Conservation (phyloP, 441 rosid species). For the Mallotus japonicus region DNA sequence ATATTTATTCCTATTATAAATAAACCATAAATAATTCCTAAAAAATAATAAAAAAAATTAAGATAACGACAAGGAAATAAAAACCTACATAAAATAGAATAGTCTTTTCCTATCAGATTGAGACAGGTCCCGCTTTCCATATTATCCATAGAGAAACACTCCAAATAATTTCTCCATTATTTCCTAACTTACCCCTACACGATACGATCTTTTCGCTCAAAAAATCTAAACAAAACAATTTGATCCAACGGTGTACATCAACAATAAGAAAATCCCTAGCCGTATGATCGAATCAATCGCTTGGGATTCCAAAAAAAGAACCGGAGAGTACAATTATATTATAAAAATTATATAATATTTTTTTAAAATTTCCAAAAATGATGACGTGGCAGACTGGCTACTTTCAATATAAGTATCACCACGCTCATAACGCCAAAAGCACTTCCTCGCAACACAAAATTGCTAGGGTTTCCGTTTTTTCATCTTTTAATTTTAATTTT, state of each 20-base stretch:
- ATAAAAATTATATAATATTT: too few species aligned
- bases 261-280: slow-evolving; percentile 29
- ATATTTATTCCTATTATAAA: too few species aligned
- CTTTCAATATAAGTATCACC: slow-evolving; percentile 24
- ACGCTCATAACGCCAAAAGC: slow-evolving; percentile 10
- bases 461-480: slow-evolving; percentile 3
- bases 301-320: neutral
- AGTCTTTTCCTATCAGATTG: slow-evolving; percentile 11
- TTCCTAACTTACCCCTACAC: slow-evolving; percentile 27
- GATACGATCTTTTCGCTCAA: neutral
- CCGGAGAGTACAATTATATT: too few species aligned
- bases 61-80: neutral
- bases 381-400: slow-evolving; percentile 45
- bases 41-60: too few species aligned
- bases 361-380: neutral
- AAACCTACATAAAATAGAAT: neutral
- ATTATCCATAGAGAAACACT: neutral
- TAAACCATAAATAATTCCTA: too few species aligned
- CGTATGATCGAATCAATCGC: slow-evolving; percentile 29
- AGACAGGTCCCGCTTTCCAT: slow-evolving; percentile 8
- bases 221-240: neutral
- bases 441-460: neutral
- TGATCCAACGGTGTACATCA: slow-evolving; percentile 32
- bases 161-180: neutral
- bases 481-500: slow-evolving; percentile 16